Base-by-base conservation (phyloP, 768 basidiomycete genomes). In the Phaffia tasmanica region DNA sequence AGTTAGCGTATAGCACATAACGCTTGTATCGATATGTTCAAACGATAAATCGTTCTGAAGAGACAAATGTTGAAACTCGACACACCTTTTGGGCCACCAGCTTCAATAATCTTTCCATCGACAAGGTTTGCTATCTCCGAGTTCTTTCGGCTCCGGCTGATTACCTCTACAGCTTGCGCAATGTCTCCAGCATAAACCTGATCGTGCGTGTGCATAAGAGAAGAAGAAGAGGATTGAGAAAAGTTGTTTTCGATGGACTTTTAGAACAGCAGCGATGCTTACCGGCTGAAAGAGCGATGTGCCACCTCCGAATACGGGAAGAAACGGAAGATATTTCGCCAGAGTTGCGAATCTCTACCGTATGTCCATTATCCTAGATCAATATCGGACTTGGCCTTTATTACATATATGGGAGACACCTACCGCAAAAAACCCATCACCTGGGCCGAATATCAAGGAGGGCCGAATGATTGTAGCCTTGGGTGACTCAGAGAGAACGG, bases 281-380 rank as follows among this genome's bases (percentile, higher is more conserved):
- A 75, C 75, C 0, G 67, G 67, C 42, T 88, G 86, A 72, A 88
- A 88, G 29, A 76, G 79, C 7, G 85, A 77, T 14, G 70, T 75
- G 1, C 87, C 87, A n/a, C 84, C 84, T 11, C 82, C 84, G 72
- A 87, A 88, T 6, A 88, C 85, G n/a, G 86, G 87, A 30, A 88
- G 74, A 73, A 86, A 83, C 1, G 86, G 86, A 46, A 88, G 75
- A 68, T 81, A 78, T 59, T 78, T 79, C 0, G 85, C 81, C 32
- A 88, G 74, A 30, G 76, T 79, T 35, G 84, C 83, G 71, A 88
- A 86, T 53, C 84, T 79, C 86, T 54, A 21, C 57, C 3, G 57
- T 11, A 27, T 27, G 57, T 58, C 32, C 57, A 58, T 42, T 6
- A 21, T 42, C 35, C 11, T 11, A 42, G 4, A 42, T 42, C 35